Evolutionary conservation across 345 rosid species (phyloP).

Genomic region (Rhodamnia rubescens): DNA sequence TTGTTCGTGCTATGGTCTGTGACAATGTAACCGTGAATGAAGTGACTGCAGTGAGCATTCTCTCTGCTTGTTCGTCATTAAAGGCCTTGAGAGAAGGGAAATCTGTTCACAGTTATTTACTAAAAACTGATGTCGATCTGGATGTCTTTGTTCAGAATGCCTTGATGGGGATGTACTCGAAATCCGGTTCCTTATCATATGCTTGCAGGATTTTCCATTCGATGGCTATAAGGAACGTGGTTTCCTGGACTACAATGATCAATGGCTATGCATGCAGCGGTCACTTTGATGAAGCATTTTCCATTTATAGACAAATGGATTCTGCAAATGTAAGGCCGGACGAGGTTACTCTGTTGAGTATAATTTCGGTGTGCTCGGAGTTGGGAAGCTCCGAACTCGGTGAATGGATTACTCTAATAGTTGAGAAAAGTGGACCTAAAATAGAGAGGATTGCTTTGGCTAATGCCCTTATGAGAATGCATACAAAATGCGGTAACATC

Average conservation of each 20-base stretch:
- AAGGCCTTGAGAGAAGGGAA: slow-evolving; percentile 13
- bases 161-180: slow-evolving; percentile 18
- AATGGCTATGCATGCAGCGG: slow-evolving; percentile 9
- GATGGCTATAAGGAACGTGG: slow-evolving; percentile 15
- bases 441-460: slow-evolving; percentile 15
- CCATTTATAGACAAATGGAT: slow-evolving; percentile 24
- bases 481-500: slow-evolving; percentile 37
- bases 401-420: slow-evolving; percentile 19
- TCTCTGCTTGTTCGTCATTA: slow-evolving; percentile 7
- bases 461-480: slow-evolving; percentile 36
- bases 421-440: slow-evolving; percentile 9
- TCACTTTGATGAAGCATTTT: slow-evolving; percentile 20
- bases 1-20: not conserved
- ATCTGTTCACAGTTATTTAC: slow-evolving; percentile 10
- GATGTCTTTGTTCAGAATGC: slow-evolving; percentile 20
- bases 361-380: slow-evolving; percentile 25
- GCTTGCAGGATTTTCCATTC: slow-evolving; percentile 10
- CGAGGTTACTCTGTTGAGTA: slow-evolving; percentile 23
- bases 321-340: slow-evolving; percentile 15
- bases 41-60: slow-evolving; percentile 6
- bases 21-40: slow-evolving; percentile 1
- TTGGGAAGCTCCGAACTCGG: slow-evolving; percentile 22
- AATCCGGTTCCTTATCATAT: slow-evolving; percentile 4
- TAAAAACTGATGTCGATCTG: not conserved
- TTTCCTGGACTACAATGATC: slow-evolving; percentile 31